Evolutionary conservation across 257 asterid species (phyloP), one percentile per base, ranked within the genome.

Genomic region (Parsonsia alboflavescens): DNA sequence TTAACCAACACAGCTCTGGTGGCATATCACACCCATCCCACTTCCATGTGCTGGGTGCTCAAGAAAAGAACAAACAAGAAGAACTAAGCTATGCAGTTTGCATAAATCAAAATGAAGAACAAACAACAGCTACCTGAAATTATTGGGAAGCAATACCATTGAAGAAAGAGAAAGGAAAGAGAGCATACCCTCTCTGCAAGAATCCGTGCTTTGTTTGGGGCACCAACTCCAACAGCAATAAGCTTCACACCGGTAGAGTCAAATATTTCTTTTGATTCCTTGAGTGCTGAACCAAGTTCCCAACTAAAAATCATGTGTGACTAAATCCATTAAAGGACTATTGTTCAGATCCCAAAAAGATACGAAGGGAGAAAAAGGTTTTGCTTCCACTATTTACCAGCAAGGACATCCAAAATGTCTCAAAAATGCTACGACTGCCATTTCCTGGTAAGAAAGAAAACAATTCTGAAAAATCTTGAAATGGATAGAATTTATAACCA

Each of bases 361-460:
- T 13, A 19, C 3, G 70, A 24, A 68, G 39, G 26, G 54, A 56
- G 42, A 54, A 78, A 70, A 10, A 16, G 33, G 16, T 28, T 67
- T 15, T 5, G 53, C 68, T 22, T 70, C 53, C 68, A 56, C 50
- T 50, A 78, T 48, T 83, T 92, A 93, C 97, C 96, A 80, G 86
- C 97, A 93, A 82, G 88, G 82, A 73, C 98, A 93, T 75, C 98
- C 96, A 79, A 93, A 93, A 85, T 93, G 98, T 75, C 98, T 88
- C 87, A 93, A 65, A 66, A 93, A 94, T 52, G 98, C 97, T 76
- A 91, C 91, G 70, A 93, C 98, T 44, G 94, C 96, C 26, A 88
- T 61, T 79, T 96, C 98, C 97, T 89, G 83, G 42, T 80, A 78
- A 72, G 10, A 63, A 73, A 78, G 10, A 22, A 46, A 26, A 21